Conservation (phyloP, 768 basidiomycete genomes). For the Leccinum boreale region DNA sequence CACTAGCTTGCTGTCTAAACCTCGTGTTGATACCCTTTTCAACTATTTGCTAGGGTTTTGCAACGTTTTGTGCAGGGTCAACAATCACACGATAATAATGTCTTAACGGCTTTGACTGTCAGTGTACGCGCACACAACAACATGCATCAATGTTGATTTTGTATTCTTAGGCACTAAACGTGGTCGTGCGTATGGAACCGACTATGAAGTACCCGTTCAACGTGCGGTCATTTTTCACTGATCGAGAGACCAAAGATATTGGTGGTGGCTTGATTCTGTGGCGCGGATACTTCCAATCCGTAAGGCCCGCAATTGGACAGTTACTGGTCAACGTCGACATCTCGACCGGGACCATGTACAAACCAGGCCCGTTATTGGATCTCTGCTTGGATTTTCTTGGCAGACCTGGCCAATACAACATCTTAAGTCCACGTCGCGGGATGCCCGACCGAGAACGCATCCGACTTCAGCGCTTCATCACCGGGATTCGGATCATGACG, state of each 20-base stretch:
- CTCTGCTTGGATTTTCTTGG: constrained; percentile 58
- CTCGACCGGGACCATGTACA: constrained; percentile 74
- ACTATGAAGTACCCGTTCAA: constrained; percentile 67
- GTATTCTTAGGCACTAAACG: constrained; percentile 58
- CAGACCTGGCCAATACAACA: constrained; percentile 24
- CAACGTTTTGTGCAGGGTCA: constrained; percentile 59
- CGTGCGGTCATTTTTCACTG: constrained; percentile 70
- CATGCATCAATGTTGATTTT: not conserved
- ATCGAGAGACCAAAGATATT: constrained; percentile 48
- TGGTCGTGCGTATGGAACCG: constrained; percentile 74
- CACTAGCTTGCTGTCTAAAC: constrained; percentile 20
- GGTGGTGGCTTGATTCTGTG: constrained; percentile 67
- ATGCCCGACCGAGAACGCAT: constrained; percentile 53
- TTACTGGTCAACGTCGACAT: constrained; percentile 78
- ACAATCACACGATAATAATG: constrained; percentile 65
- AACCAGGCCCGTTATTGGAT: constrained; percentile 53
- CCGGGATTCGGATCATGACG: constrained; percentile 50
- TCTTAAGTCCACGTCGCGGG: constrained; percentile 38
- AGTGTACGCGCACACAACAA: constrained; percentile 9
- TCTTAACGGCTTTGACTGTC: constrained; percentile 66
- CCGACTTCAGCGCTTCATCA: constrained; percentile 52
- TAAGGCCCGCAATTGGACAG: constrained; percentile 60
- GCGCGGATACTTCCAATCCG: constrained; percentile 81
- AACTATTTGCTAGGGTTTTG: constrained; percentile 46
- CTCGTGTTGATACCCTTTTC: constrained; percentile 3